Base-by-base conservation (phyloP, 805 yeast genomes). In the Teunomyces barrocoloradensis region DNA sequence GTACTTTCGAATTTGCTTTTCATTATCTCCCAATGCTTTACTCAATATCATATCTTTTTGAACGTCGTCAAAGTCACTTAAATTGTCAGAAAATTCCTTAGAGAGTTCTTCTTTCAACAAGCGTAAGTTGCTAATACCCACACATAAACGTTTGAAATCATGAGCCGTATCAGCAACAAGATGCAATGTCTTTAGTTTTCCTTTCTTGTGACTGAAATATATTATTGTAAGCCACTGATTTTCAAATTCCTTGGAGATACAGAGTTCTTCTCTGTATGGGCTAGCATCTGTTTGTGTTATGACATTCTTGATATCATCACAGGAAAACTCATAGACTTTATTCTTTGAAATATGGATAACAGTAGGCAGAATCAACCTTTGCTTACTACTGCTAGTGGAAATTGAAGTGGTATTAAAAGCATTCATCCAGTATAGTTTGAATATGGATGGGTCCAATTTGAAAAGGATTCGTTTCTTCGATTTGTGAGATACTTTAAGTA, bases 261-360 rank as follows among this genome's bases (percentile, higher is more conserved):
- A 83, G 54, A 88, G 80, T 63, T 90, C 96, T 59, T 91, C 96
- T 50, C 96, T 69, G 60, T 90, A 92, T 54, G 89, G 88, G 30
- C 79, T 77, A 1, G 97, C 97, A 56, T 86, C 88, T 17, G 76
- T 78, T 2, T 84, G 88, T 3, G 78, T 73, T 43, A 85, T 65
- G 2, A 86, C 74, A 46, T 79, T 80, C 48, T 79, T 78, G 42
- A 89, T 84, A 48, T 80, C 81, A 59, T 86, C 95, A 6, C 87
- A 72, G 3, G 65, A 50, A 37, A 72, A 68, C 35, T 62, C 70
- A 42, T 61, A 62, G 3, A 45, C 40, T 38, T 62, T 56, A 33
- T 23, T 45, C 44, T 43, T 57, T 44, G 48, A 27, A 15, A 52
- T 21, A 28, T 45, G 33, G 5, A 49, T 42, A n/a, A 55, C 42